A percentile compares a stretch with the other conserved stretches of the same genome.
phyloP scores from a whole-genome alignment of 1,139 yeast genomes.

The Yamadazyma atlantica region DNA sequence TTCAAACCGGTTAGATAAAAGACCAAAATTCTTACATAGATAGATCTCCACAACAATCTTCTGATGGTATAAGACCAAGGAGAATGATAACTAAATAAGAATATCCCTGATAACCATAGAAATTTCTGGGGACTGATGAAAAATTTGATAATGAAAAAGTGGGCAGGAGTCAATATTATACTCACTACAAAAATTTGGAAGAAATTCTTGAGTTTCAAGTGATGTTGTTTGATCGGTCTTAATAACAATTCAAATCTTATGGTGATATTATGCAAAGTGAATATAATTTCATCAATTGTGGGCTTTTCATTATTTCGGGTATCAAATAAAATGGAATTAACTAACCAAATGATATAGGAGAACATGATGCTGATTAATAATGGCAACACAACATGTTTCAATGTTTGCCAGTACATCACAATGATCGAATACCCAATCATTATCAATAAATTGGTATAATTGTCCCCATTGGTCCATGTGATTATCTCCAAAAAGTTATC shows the following conservation, averaged over 20 bases:
- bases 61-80: constrained; percentile 54
- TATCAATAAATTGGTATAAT: constrained; percentile 46
- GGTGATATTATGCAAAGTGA: constrained; percentile 50
- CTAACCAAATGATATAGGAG: constrained; percentile 46
- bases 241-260: constrained; percentile 45
- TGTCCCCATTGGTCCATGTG: constrained; percentile 59
- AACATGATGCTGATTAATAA: constrained; percentile 31
- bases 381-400: constrained; percentile 41
- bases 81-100: constrained; percentile 50
- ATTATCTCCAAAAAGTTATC: constrained; percentile 46
- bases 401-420: constrained; percentile 46
- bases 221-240: constrained; percentile 38
- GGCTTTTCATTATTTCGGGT: constrained; percentile 48
- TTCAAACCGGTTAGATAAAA: constrained; percentile 49
- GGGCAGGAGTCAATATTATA: constrained; percentile 47
- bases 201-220: constrained; percentile 26
- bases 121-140: constrained; percentile 37
- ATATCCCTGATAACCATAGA: constrained; percentile 38
- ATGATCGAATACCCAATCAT: constrained; percentile 39
- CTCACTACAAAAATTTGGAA: constrained; percentile 33
- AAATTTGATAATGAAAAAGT: constrained; percentile 35
- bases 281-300: constrained; percentile 56
- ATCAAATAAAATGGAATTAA: constrained; percentile 43
- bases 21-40: constrained; percentile 41
- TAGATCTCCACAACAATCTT: constrained; percentile 55